Percentiles rank a stretch among this genome's conserved stretches.
These are phyloP conservation scores for Populus hybrid DNA, from an alignment of 441 rosid species.

Conservation along the genomic window DNA sequence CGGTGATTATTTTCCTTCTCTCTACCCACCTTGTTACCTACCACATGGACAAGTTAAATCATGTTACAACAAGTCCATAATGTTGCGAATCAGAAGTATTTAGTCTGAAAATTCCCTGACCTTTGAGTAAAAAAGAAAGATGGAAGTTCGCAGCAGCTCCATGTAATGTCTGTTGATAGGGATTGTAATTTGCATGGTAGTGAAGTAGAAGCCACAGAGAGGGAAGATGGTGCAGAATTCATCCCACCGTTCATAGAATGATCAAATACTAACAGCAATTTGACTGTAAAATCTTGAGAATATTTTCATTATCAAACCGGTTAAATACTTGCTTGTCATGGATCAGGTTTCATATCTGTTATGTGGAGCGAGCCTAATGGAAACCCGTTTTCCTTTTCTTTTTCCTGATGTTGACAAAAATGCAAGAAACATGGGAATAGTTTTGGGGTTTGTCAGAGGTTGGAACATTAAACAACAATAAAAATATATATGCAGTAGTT, in stretches of 20 bases:
- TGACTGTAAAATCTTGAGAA: background rate
- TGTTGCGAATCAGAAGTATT: background rate
- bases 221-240: background rate
- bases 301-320: background rate
- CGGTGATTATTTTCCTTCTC: background rate
- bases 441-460: too few relatives aligned
- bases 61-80: background rate
- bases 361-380: too few relatives aligned
- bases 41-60: background rate
- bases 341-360: background rate
- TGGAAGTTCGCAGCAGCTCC: background rate
- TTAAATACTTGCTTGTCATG: background rate
- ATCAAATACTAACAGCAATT: background rate
- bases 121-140: too few relatives aligned
- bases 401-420: too few relatives aligned
- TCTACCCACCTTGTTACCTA: background rate
- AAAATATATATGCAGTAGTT: too few relatives aligned
- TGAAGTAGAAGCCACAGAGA: background rate
- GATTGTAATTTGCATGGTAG: background rate
- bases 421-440: too few relatives aligned
- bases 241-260: background rate
- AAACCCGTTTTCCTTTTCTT: too few relatives aligned
- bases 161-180: background rate
- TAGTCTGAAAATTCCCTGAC: background rate
- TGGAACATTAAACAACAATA: too few relatives aligned